Evolutionary conservation across 2,329 filamentous ascomycete species (phyloP), one percentile per base, ranked within the genome.

Genomic region (Teratosphaeriaceae sp.): DNA sequence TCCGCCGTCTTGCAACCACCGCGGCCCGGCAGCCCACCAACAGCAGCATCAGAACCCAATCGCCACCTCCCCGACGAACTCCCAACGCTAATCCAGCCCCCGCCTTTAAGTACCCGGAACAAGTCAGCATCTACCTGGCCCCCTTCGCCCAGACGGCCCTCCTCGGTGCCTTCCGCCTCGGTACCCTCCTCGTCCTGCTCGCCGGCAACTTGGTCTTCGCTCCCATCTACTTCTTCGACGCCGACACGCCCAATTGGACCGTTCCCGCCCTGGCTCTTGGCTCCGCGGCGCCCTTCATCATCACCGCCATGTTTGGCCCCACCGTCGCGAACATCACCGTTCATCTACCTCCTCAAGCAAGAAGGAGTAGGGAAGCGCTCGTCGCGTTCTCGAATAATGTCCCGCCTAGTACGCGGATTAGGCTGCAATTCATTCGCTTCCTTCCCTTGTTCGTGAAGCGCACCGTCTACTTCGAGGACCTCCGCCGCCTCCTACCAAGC

Each of bases 271-370:
- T 26, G 9, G 7, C 23, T 5, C 5, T 33, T 8, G n/a, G n/a
- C 38, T 24, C 19, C 16, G 19, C 27, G 11, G 26, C 19, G 12
- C 38, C 29, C 15, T 26, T 41, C 15, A 12, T 41, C 6, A 15
- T 23, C 3, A 9, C 27, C 38, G 19, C 29, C 5, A 29, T 29
- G 3, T 41, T 82, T 2, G 72, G 78, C 0, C 84, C 86, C 2
- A 85, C 84, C 57, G 84, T 90, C 6, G 79, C 80, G 30, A 80
- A 81, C 57, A 73, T 92, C 46, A 79, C 85, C 62, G 67, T 92
- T 38, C 75, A 76, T 18, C 70, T 89, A 1, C 87, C 87, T 0
- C 61, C 70, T 1, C 76, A 75, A 51, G 84, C 83, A 13, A 78
- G 84, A 34, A 64, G 71, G 29, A 84, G 81, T 1, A 75, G 74